phyloP scores from a whole-genome alignment of 148 eudicot species.

The Euryodendron excelsum region DNA sequence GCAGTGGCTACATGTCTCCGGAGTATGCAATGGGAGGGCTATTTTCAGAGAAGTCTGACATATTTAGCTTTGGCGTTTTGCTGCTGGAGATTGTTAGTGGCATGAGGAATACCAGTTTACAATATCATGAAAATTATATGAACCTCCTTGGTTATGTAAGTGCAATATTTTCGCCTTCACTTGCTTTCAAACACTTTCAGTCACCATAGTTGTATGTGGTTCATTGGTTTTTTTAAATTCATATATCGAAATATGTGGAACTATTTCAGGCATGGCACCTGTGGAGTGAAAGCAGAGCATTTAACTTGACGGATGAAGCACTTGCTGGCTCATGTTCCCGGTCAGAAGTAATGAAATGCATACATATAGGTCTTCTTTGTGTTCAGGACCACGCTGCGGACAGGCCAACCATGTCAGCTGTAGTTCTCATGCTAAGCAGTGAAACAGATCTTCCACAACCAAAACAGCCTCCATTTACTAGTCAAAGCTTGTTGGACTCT shows the following conservation, averaged over 20 bases:
- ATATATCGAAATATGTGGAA: too few species aligned
- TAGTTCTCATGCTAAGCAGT: constrained; percentile 27
- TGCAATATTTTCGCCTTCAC: too few species aligned
- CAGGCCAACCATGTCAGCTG: constrained; percentile 31
- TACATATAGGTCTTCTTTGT: constrained; percentile 33
- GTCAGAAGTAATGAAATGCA: constrained; percentile 28
- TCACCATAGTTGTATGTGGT: too few species aligned
- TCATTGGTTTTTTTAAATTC: too few species aligned
- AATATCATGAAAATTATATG: background rate
- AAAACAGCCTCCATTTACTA: constrained; percentile 20
- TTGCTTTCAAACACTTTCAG: too few species aligned
- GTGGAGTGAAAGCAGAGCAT: constrained; percentile 25
- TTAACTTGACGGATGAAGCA: constrained; percentile 27
- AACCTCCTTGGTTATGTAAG: background rate
- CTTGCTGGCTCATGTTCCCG: constrained; percentile 9
- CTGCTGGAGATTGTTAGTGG: constrained; percentile 3
- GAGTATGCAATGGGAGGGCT: constrained; percentile 10
- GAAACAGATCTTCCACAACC: constrained; percentile 23
- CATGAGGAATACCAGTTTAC: background rate
- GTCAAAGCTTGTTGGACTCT: constrained; percentile 1
- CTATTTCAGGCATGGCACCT: constrained; percentile 40
- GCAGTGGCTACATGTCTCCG: constrained; percentile 7
- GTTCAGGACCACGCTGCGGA: constrained; percentile 25
- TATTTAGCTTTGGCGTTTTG: constrained; percentile 6
- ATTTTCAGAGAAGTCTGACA: background rate